phyloP scores from a whole-genome alignment of 805 yeast species.

The Starmerella bacillaris region DNA sequence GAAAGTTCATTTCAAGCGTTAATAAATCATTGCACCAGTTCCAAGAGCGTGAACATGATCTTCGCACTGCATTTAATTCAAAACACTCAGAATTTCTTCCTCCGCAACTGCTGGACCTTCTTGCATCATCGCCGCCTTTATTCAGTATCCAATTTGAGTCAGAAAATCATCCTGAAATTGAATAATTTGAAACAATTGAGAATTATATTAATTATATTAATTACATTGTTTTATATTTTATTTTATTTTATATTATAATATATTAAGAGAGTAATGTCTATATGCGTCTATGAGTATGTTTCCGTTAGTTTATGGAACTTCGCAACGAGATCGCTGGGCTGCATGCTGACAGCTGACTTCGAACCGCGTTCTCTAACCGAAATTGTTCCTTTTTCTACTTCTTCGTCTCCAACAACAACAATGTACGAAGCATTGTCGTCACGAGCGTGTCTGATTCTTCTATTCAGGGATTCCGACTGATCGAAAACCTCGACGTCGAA shows the following conservation, averaged over 20 bases:
- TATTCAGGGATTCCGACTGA: conserved; percentile 62
- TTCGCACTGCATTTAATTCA: conserved; percentile 29
- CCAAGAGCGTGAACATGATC: conserved; percentile 29
- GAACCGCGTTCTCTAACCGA: conserved; percentile 42
- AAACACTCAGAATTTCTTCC: conserved; percentile 42
- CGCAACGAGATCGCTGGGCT: conserved; percentile 36
- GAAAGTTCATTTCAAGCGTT: conserved; percentile 27
- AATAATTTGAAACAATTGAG: too few relatives aligned
- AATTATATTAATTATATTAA: too few relatives aligned
- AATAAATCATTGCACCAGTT: conserved; percentile 25
- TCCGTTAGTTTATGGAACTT: too few relatives aligned
- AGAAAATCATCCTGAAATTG: too few relatives aligned
- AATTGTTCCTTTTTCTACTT: conserved; percentile 38
- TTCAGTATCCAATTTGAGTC: conserved; percentile 13
- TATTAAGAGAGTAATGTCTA: too few relatives aligned
- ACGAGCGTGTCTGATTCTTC: conserved; percentile 62
- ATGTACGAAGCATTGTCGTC: conserved; percentile 59
- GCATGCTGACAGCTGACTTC: conserved; percentile 33
- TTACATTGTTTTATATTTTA: too few relatives aligned
- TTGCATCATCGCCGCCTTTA: conserved; percentile 22
- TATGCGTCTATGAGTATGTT: too few relatives aligned
- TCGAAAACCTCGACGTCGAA: conserved; percentile 62
- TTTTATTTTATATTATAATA: too few relatives aligned
- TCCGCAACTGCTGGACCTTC: conserved; percentile 32
- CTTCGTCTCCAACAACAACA: conserved; percentile 76